Conservation (phyloP, 345 rosid genomes). For the Murraya paniculata region DNA sequence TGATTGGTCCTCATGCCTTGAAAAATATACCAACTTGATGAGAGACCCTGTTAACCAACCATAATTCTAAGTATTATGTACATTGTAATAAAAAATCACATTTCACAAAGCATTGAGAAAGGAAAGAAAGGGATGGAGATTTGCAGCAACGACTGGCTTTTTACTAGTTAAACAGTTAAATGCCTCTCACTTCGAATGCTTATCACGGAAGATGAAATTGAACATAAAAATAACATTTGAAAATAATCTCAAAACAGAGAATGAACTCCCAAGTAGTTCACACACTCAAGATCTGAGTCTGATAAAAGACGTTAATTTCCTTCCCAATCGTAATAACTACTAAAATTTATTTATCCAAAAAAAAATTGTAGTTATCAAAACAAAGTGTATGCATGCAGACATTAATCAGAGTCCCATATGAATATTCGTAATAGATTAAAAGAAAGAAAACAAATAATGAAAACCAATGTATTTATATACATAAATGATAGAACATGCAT, state of each 20-base stretch:
- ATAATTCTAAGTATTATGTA: neutral
- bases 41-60: constrained; percentile 70
- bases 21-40: constrained; percentile 91
- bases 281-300: neutral
- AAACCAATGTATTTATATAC: too few relatives aligned
- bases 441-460: too few relatives aligned
- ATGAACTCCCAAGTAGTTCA: neutral
- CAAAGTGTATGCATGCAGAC: too few relatives aligned
- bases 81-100: neutral
- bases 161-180: neutral
- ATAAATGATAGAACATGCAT: too few relatives aligned
- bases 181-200: neutral
- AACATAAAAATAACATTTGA: neutral
- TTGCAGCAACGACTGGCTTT: neutral
- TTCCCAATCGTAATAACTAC: neutral
- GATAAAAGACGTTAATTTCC: neutral
- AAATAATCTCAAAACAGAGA: neutral
- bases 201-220: neutral
- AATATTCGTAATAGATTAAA: too few relatives aligned
- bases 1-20: constrained; percentile 83
- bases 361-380: too few relatives aligned
- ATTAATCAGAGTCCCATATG: too few relatives aligned
- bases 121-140: neutral
- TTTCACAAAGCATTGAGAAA: neutral
- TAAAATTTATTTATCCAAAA: too few relatives aligned